phyloP scores from a whole-genome alignment of 2,329 filamentous ascomycete genomes.

The Exophiala sideris region DNA sequence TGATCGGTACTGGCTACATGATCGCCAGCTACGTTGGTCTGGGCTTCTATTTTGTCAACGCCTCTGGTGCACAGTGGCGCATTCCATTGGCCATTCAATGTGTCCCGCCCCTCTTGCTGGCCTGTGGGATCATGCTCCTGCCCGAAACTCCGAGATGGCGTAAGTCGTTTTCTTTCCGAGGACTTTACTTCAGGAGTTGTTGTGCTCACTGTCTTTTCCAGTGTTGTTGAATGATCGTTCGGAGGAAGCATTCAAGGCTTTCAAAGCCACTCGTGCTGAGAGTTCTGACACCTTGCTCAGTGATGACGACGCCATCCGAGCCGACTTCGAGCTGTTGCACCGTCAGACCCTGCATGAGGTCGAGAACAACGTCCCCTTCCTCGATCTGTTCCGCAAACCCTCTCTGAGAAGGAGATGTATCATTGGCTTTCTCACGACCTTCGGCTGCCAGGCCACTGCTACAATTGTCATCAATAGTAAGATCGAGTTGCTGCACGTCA shows the following conservation, averaged over 20 bases:
- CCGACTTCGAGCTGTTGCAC: slow-evolving; percentile 16
- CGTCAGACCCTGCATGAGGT: slow-evolving; percentile 14
- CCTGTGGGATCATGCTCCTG: slow-evolving; percentile 40
- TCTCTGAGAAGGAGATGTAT: no score
- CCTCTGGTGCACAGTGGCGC: slow-evolving; percentile 15
- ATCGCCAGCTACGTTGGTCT: slow-evolving; percentile 18
- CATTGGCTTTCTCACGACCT: slow-evolving; percentile 9
- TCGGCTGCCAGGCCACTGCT: slow-evolving; percentile 6
- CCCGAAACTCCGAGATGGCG: slow-evolving; percentile 31
- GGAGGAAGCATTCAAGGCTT: slow-evolving; percentile 12
- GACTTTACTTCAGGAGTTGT: no score
- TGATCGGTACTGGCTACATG: slow-evolving; percentile 15
- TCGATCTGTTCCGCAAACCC: slow-evolving; percentile 21
- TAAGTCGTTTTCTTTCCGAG: no score
- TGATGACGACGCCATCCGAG: slow-evolving; percentile 5
- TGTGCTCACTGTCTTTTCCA: no score
- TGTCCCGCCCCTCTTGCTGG: slow-evolving; percentile 23
- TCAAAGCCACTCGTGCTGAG: slow-evolving; percentile 10
- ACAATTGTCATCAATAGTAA: slow-evolving; percentile 16
- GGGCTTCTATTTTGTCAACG: slow-evolving; percentile 18
- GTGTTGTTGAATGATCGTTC: slow-evolving; percentile 7
- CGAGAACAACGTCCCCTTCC: not conserved
- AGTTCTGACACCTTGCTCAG: slow-evolving; percentile 4
- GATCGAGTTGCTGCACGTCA: no score
- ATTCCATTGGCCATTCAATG: slow-evolving; percentile 19